These are phyloP conservation scores for Ramichloridium luteum DNA, from an alignment of 2,329 filamentous ascomycete species.

Conservation along the genomic window DNA sequence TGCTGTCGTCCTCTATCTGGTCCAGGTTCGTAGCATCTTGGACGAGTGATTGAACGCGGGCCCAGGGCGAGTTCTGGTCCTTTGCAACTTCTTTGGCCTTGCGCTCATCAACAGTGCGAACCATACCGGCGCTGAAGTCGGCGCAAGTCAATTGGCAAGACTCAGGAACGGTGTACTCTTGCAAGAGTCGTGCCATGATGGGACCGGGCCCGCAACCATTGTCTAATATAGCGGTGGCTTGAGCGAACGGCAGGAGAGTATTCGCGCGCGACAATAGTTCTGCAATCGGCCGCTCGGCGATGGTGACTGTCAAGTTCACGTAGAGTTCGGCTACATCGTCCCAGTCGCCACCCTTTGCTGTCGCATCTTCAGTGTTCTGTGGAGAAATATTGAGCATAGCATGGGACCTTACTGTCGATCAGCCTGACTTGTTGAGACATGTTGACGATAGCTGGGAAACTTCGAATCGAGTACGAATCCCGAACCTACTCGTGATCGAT, in stretches of 20 bases:
- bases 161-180: conserved; percentile 15
- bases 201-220: conserved; percentile 23
- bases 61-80: conserved; percentile 14
- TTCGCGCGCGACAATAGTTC: conserved; percentile 18
- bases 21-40: conserved; percentile 20
- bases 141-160: conserved; percentile 13
- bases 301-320: conserved; percentile 11
- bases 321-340: conserved; percentile 13
- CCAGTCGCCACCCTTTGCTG: conserved; percentile 16
- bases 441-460: too few species aligned
- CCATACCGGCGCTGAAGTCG: conserved; percentile 24
- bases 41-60: conserved; percentile 14
- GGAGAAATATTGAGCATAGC: too few species aligned
- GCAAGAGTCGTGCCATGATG: conserved; percentile 16
- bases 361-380: too few species aligned
- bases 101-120: conserved; percentile 12
- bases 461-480: too few species aligned
- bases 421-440: too few species aligned
- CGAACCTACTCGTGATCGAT: too few species aligned
- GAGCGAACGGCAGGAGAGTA: conserved; percentile 14
- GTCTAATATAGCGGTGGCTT: conserved; percentile 22
- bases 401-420: too few species aligned
- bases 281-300: conserved; percentile 11
- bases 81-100: conserved; percentile 10
- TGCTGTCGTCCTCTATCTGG: conserved; percentile 12